phyloP scores from a whole-genome alignment of 345 rosid species.

The Corchorus olitorius region DNA sequence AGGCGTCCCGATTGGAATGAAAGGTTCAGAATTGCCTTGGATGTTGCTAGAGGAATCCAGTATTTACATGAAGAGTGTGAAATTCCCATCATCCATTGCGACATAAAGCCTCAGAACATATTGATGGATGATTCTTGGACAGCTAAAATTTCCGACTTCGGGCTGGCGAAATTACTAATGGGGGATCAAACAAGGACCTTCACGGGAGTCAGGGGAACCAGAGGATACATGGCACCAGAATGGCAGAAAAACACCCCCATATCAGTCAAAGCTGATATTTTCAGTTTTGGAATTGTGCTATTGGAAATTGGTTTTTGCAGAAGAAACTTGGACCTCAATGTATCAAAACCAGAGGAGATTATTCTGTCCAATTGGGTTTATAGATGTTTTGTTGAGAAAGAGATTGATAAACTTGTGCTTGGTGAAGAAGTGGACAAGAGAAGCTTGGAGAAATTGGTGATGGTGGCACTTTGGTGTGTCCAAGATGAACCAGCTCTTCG shows the following conservation, averaged over 20 bases:
- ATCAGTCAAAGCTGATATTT: slow-evolving; percentile 27
- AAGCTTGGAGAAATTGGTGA: slow-evolving; percentile 25
- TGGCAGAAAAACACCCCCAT: slow-evolving; percentile 34
- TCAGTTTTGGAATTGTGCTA: slow-evolving; percentile 29
- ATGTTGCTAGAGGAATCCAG: slow-evolving; percentile 44
- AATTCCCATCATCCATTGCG: slow-evolving; percentile 48
- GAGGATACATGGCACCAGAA: slow-evolving; percentile 54
- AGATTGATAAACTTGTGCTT: slow-evolving; percentile 11
- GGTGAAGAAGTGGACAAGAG: slow-evolving; percentile 25
- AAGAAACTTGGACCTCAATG: slow-evolving; percentile 5
- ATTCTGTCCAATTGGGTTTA: slow-evolving; percentile 23
- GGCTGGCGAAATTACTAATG: slow-evolving; percentile 45
- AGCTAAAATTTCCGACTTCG: slow-evolving; percentile 38
- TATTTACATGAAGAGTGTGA: slow-evolving; percentile 53
- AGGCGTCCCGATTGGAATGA: slow-evolving; percentile 32
- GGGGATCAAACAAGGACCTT: slow-evolving; percentile 42
- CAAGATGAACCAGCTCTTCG: slow-evolving; percentile 31
- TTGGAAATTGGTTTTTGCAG: slow-evolving; percentile 30
- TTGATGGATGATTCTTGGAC: slow-evolving; percentile 39
- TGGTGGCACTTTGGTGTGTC: slow-evolving; percentile 34
- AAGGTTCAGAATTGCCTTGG: slow-evolving; percentile 40
- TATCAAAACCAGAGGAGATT: background rate
- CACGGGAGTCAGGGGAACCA: slow-evolving; percentile 46
- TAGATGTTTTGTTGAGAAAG: slow-evolving; percentile 21
- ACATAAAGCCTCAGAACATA: slow-evolving; percentile 53